Evolutionary conservation across 192 early-diverging fungal genomes (phyloP), one percentile per base, ranked within the genome.

Genomic region (Obelidium mucronatum): DNA sequence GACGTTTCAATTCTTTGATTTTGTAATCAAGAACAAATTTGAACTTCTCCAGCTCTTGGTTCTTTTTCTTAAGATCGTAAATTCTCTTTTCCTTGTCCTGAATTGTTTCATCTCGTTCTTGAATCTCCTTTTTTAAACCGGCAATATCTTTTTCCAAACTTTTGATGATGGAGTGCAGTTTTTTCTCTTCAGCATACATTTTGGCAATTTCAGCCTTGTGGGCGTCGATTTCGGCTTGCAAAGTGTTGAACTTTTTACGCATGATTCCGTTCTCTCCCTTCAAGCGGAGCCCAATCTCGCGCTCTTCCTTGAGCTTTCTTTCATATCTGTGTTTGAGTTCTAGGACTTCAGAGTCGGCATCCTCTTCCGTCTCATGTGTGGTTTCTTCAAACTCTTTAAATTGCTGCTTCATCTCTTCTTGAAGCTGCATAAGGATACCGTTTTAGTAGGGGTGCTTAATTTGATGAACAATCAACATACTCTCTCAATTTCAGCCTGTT

Each of bases 21-120:
- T 87, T 86, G 80, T 88, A 90, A 79, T 90, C 89, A 6, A 90
- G 77, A 11, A 90, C 89, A 61, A 90, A 90, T 72, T 90, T 90
- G 79, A 90, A 90, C 74, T 90, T 90, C 73, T 90, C 89, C 19
- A 90, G 82, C 81, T 90, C 89, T 58, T 90, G 88, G 64, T 90
- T 90, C 79, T 90, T 90, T 61, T 90, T 90, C 71, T 90, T 90
- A 33, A 90, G 71, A 62, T 90, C 88, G 65, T 90, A 90, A 54
- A 90, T 87, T 28, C 88, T 81, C 72, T 84, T 85, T 64, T 90
- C 89, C 68, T 90, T 90, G 76, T 90, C 88, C 60, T 87, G 85
- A 53, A 90, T 88, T 22, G 88, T 86, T 59, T 88, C 89, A 65
- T 90, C 88, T 3, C 89, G 69, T 70, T 90, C 89, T 80, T 88